Evolutionary conservation across 352 stramenopile genomes (phyloP).

Genomic region (Pythium dissotocum): DNA sequence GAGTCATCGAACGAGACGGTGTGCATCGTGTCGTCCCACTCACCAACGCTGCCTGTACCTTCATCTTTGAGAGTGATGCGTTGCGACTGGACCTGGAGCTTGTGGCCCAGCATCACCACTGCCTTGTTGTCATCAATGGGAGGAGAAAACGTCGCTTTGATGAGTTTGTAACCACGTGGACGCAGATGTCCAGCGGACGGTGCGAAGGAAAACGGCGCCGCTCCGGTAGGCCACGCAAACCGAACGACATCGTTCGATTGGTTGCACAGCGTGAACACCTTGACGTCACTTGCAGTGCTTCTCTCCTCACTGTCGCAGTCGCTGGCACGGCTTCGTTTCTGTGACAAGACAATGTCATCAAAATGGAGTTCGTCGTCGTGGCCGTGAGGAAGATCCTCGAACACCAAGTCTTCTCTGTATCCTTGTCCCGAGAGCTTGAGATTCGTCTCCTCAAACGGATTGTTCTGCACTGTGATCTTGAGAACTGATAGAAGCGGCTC

Average conservation of each 20-base stretch:
- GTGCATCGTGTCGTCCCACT: slow-evolving; percentile 82
- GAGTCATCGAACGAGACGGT: slow-evolving; percentile 47
- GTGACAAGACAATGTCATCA: slow-evolving; percentile 70
- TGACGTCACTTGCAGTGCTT: slow-evolving; percentile 35
- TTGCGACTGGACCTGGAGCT: slow-evolving; percentile 45
- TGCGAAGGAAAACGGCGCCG: slow-evolving; percentile 66
- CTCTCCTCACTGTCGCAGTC: neutral
- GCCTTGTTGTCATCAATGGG: slow-evolving; percentile 21
- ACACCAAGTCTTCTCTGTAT: slow-evolving; percentile 83
- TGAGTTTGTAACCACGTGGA: slow-evolving; percentile 62
- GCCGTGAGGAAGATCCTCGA: slow-evolving; percentile 83
- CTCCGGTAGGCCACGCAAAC: slow-evolving; percentile 65
- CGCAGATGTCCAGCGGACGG: slow-evolving; percentile 72
- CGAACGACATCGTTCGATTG: slow-evolving; percentile 54
- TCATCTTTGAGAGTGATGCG: slow-evolving; percentile 52
- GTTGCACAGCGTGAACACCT: slow-evolving; percentile 81
- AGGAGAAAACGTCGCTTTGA: slow-evolving; percentile 74
- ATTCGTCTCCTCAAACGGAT: slow-evolving; percentile 86
- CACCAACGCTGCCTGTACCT: slow-evolving; percentile 24
- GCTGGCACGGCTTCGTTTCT: neutral
- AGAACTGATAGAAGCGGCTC: slow-evolving; percentile 51
- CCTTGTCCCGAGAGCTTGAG: slow-evolving; percentile 71
- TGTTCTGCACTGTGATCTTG: slow-evolving; percentile 90
- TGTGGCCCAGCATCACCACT: slow-evolving; percentile 40
- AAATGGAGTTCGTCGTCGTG: slow-evolving; percentile 86